phyloP scores from a whole-genome alignment of 1,284 basidiomycete genomes.

The Laetiporus sulphureus region DNA sequence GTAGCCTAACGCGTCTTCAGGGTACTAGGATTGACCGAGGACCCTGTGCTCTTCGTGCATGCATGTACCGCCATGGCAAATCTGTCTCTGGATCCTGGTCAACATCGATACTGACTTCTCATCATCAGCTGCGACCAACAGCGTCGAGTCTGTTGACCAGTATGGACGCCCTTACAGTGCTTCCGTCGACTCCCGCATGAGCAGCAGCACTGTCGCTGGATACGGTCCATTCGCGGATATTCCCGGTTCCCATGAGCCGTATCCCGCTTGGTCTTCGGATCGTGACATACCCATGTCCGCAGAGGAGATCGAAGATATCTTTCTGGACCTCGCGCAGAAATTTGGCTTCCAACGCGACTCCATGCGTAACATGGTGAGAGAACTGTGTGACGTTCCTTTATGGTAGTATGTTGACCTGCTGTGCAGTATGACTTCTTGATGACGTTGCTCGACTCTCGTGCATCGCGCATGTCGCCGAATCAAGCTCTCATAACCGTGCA shows the following conservation, averaged over 20 bases:
- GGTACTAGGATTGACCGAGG: too few relatives aligned
- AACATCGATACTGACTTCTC: not conserved
- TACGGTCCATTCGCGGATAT: constrained; percentile 47
- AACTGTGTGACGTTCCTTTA: not conserved
- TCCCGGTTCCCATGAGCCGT: constrained; percentile 60
- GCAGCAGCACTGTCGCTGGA: constrained; percentile 45
- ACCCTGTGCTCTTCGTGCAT: too few relatives aligned
- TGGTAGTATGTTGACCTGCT: not conserved
- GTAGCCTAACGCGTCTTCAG: too few relatives aligned
- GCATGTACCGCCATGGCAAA: too few relatives aligned
- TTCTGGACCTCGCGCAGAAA: constrained; percentile 97
- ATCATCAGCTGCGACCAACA: constrained; percentile 17
- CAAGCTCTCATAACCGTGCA: constrained; percentile 95
- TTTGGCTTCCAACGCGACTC: constrained; percentile 97
- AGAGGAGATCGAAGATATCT: constrained; percentile 99
- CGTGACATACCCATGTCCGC: constrained; percentile 95
- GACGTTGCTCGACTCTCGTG: constrained; percentile 93
- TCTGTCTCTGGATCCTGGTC: too few relatives aligned
- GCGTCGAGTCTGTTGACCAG: constrained; percentile 19
- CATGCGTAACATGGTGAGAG: constrained; percentile 81
- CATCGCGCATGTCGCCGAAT: constrained; percentile 98
- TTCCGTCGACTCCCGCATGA: constrained; percentile 33
- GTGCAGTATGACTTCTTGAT: constrained; percentile 93
- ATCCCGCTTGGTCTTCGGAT: constrained; percentile 93
- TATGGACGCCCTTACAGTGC: constrained; percentile 25